A percentile compares a stretch with the other conserved stretches of the same genome.
Conservation (phyloP, 2,329 filamentous ascomycete genomes). For the Myriosclerotinia scirpicola region DNA sequence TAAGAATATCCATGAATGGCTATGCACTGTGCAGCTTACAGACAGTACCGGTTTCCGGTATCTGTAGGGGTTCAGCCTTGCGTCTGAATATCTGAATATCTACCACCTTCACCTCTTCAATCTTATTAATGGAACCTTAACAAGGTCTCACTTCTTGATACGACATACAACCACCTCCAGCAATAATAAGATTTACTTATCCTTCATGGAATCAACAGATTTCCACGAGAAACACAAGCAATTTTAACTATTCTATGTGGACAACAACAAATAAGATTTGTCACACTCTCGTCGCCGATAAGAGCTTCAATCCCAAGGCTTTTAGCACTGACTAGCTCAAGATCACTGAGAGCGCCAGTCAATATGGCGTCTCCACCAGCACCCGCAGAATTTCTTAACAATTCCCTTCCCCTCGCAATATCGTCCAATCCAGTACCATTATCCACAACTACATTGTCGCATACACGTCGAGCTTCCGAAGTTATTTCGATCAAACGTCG, state of each 20-base stretch:
- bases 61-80: no score
- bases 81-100: no score
- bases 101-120: no score
- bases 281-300: not conserved
- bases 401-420: conserved; percentile 50
- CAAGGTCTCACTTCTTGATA: no score
- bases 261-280: not conserved
- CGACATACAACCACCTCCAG: no score
- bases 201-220: no score
- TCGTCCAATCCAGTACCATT: conserved; percentile 51
- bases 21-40: no score
- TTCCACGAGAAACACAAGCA: not conserved
- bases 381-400: conserved; percentile 37
- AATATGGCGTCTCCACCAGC: conserved; percentile 39
- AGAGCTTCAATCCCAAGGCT: conserved; percentile 6
- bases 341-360: conserved; percentile 1
- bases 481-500: conserved; percentile 61
- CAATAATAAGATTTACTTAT: no score
- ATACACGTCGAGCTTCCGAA: conserved; percentile 56
- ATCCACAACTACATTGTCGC: conserved; percentile 50
- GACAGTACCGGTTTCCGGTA: no score
- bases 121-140: no score
- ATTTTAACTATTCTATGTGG: not conserved
- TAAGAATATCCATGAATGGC: no score
- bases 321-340: conserved; percentile 3